Conservation (phyloP, 768 basidiomycete genomes). For the Polyporus arcularius region DNA sequence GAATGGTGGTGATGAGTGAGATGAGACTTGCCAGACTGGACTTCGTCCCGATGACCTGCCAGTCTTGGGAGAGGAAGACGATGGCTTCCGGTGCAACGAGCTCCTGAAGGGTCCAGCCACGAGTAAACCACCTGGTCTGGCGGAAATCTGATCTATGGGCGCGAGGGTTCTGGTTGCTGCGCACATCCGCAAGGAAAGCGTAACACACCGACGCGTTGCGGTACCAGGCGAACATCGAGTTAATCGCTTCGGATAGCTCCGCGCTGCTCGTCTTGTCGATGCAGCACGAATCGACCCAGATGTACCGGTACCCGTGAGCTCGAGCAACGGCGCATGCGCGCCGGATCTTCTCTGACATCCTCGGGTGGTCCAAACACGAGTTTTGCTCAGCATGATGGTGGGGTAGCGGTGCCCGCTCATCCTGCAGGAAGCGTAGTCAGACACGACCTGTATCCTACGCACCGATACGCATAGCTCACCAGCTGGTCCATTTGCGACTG, state of each 20-base stretch:
- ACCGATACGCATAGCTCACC: no score
- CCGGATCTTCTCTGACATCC: neutral
- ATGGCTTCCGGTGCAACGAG: conserved; percentile 1
- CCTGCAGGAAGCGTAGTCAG: no score
- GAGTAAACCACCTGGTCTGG: neutral
- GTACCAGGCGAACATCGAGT: conserved; percentile 1
- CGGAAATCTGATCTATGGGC: neutral
- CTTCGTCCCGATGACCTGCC: conserved; percentile 1
- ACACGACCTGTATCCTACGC: no score
- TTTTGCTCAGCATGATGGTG: no score
- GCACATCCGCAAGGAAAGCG: neutral
- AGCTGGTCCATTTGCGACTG: no score
- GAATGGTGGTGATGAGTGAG: neutral
- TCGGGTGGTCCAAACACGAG: no score
- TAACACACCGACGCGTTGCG: neutral
- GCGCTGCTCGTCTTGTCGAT: neutral
- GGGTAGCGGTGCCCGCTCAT: no score
- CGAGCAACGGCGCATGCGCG: neutral
- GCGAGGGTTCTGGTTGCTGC: neutral
- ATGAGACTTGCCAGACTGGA: neutral
- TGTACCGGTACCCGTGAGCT: neutral
- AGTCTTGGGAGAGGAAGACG: neutral
- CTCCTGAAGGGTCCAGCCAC: conserved; percentile 7
- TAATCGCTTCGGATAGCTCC: neutral
- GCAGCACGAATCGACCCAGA: neutral